Percentiles rank a stretch among this genome's conserved stretches.
Evolutionary conservation across 2,329 filamentous ascomycete genomes (phyloP).

Genomic region (Ceratocystis smalleyi): DNA sequence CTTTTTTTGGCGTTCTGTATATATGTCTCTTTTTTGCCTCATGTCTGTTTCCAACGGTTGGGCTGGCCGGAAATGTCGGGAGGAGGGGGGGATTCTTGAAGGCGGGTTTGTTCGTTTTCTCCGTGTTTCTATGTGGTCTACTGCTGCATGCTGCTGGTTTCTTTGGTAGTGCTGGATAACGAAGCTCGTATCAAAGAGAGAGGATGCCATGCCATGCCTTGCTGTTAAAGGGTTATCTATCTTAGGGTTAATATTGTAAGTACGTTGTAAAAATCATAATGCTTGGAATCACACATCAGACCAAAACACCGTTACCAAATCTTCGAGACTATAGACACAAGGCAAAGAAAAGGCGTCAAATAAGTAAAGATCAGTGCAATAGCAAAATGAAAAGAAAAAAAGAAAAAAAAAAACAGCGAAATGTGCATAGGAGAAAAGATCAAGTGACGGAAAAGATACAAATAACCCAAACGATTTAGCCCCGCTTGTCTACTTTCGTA

Average conservation of each 20-base stretch:
- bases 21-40: neutral
- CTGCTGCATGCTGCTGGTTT: neutral
- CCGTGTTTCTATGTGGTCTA: neutral
- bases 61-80: neutral
- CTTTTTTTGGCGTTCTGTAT: neutral
- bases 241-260: too few relatives aligned
- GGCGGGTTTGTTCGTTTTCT: neutral
- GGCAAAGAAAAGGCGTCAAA: neutral
- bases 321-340: neutral
- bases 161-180: neutral
- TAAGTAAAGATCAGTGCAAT: neutral
- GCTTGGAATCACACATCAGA: too few relatives aligned
- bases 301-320: neutral
- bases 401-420: neutral
- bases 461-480: slow-evolving; percentile 5
- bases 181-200: too few relatives aligned
- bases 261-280: too few relatives aligned
- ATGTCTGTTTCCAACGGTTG: neutral
- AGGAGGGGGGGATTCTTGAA: neutral
- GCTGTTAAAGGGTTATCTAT: too few relatives aligned
- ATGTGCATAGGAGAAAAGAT: neutral
- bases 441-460: slow-evolving; percentile 8
- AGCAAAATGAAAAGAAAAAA: neutral
- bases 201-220: too few relatives aligned
- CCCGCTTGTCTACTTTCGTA: neutral